Conservation (phyloP, 140 eudicot species). For the Ambrosia hybrid region DNA sequence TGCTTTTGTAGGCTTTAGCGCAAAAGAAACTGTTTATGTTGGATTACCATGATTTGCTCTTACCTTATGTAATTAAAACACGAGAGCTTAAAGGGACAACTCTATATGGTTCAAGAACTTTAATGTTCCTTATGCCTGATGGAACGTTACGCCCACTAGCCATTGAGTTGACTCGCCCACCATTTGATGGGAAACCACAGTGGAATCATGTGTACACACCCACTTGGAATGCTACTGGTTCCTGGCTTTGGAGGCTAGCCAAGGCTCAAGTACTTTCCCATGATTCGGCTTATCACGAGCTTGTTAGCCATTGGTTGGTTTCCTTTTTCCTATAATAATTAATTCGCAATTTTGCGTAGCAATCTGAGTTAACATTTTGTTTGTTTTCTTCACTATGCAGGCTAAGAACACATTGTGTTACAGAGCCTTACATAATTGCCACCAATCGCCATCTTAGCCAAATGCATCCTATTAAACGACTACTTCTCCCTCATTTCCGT, state of each 20-base stretch:
- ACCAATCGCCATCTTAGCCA: constrained; percentile 59
- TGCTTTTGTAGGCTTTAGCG: constrained; percentile 31
- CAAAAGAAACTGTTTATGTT: constrained; percentile 55
- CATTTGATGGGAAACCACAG: constrained; percentile 38
- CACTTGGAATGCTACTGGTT: constrained; percentile 36
- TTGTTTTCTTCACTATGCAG: constrained; percentile 24
- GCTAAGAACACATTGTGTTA: constrained; percentile 61
- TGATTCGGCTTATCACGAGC: constrained; percentile 48
- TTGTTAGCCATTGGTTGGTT: constrained; percentile 53
- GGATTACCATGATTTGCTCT: constrained; percentile 57
- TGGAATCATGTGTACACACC: constrained; percentile 57
- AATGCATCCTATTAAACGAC: constrained; percentile 57
- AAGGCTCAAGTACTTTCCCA: constrained; percentile 66
- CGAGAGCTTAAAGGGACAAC: constrained; percentile 40
- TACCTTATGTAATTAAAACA: constrained; percentile 55
- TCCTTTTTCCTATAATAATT: not conserved
- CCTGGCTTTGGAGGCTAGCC: constrained; percentile 68
- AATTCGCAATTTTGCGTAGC: too few species aligned
- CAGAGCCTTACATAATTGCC: constrained; percentile 71
- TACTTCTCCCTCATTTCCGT: constrained; percentile 59
- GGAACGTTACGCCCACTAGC: constrained; percentile 48
- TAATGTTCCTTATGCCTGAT: constrained; percentile 38
- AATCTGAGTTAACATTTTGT: not conserved
- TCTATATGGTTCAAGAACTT: constrained; percentile 49
- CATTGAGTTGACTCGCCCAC: constrained; percentile 55